Evolutionary conservation across 495 filamentous ascomycete species (phyloP), one percentile per base, ranked within the genome.

Genomic region (Immersiella caudata): DNA sequence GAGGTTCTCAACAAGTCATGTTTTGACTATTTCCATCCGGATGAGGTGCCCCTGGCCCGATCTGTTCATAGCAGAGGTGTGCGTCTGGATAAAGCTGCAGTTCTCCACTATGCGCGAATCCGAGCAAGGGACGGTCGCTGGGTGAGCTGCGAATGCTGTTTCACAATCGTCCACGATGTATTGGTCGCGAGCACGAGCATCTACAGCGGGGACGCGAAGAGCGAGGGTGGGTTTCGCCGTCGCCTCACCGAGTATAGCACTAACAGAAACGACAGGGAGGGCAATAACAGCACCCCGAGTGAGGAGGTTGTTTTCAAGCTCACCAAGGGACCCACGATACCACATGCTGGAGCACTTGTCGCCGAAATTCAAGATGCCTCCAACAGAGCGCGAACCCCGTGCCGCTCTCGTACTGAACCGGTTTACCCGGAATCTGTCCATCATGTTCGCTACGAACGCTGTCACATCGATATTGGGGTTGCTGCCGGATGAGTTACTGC

Each of bases 281-380:
- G 90, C 90, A 33, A 80, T 85, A n/a, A 90, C 91, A 69, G 93
- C 92, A 63, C 92, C 93, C 7, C 84, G 90, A 57, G 89, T 96
- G 59, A 87, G 92, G 61, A 85, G 86, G 21, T 81, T 93, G 35
- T 96, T 96, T 77, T 89, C 91, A 21, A 92, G 90, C 26, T 93
- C 91, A 4, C 92, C 91, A 12, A 82, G 87, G 74, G 93, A 96
- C 75, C 93, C 93, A 52, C 89, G 93, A 54, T 96, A 95, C 74
- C 92, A 94, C 78, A 96, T 96, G 93, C 81, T 96, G 64, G 90
- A 90, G 24, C 91, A 93, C 68, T 82, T 96, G 24, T 95, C 93
- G 25, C 81, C 87, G 59, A 94, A 94, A 75, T 96, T 96, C 80
- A 88, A 81, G 33, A 85, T 90, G 70, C 83, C 84, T 4, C 81